These are phyloP conservation scores for Nakaseomyces nivariensis DNA, from an alignment of 1,139 yeast genomes.

Conservation along the genomic window DNA sequence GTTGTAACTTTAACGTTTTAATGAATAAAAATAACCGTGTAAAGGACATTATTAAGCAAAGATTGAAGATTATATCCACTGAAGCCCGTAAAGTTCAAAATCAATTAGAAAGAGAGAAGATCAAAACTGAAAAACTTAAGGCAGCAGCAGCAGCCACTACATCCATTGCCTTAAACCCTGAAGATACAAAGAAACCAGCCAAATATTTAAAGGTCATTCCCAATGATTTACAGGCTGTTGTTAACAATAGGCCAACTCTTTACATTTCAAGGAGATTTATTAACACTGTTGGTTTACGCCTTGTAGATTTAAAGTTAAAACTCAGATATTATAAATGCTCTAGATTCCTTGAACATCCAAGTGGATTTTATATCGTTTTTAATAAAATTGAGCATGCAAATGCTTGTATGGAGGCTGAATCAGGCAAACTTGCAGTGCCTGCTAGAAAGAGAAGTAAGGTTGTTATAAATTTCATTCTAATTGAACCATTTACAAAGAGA, in stretches of 20 bases:
- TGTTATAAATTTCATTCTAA: constrained; percentile 19
- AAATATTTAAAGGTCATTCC: constrained; percentile 32
- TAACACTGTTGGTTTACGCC: constrained; percentile 18
- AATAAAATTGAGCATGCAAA: constrained; percentile 54
- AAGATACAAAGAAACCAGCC: background rate
- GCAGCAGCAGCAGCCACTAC: background rate
- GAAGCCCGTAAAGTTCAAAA: background rate
- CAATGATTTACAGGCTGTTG: constrained; percentile 36
- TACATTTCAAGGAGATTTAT: constrained; percentile 32
- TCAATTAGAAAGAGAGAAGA: background rate
- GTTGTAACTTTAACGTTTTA: constrained; percentile 22
- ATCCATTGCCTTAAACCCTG: background rate
- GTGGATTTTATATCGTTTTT: constrained; percentile 67
- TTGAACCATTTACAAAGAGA: constrained; percentile 11
- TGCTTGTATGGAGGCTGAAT: constrained; percentile 55
- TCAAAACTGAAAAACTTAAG: constrained; percentile 1
- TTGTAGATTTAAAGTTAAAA: constrained; percentile 24
- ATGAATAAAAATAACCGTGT: constrained; percentile 17
- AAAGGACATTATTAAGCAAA: constrained; percentile 14
- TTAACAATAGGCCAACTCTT: constrained; percentile 47
- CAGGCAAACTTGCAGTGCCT: constrained; percentile 37
- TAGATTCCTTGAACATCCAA: constrained; percentile 48
- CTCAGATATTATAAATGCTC: constrained; percentile 47
- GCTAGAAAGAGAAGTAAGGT: constrained; percentile 22
- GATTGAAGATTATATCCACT: constrained; percentile 6